Evolutionary conservation across 768 basidiomycete genomes (phyloP).

Genomic region (Agaricus bisporus): DNA sequence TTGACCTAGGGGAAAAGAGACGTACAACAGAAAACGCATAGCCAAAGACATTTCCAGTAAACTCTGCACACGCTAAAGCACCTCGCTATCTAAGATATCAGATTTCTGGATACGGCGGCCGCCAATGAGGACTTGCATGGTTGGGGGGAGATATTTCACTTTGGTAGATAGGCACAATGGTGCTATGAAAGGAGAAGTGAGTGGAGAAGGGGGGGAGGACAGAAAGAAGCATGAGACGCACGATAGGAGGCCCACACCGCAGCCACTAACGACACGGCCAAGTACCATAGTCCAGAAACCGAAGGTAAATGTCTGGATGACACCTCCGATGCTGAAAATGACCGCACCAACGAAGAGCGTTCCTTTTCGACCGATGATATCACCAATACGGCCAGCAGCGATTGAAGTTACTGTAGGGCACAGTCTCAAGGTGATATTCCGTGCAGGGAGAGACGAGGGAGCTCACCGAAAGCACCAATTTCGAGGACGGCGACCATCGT

Average conservation of each 20-base stretch:
- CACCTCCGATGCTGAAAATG: slow-evolving; percentile 73
- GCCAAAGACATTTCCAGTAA: slow-evolving; percentile 82
- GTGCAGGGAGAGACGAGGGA: not conserved
- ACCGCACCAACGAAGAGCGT: slow-evolving; percentile 71
- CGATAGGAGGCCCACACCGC: slow-evolving; percentile 77
- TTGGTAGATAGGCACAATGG: slow-evolving; percentile 85
- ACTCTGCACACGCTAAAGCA: slow-evolving; percentile 85
- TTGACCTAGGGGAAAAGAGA: not conserved
- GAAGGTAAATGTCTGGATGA: slow-evolving; percentile 64
- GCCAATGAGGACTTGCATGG: slow-evolving; percentile 43
- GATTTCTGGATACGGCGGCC: not conserved
- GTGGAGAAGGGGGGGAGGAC: not conserved
- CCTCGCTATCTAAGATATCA: slow-evolving; percentile 48
- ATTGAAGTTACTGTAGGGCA: slow-evolving; percentile 59
- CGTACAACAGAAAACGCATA: slow-evolving; percentile 72
- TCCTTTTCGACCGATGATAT: slow-evolving; percentile 66
- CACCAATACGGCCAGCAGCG: slow-evolving; percentile 73
- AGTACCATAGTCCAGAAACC: slow-evolving; percentile 69
- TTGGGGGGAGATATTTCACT: slow-evolving; percentile 87
- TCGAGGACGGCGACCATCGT: slow-evolving; percentile 91
- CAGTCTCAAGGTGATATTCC: not conserved
- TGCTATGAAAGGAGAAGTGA: slow-evolving; percentile 33
- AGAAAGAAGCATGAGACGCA: slow-evolving; percentile 26
- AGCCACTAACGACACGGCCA: slow-evolving; percentile 68
- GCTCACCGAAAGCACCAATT: slow-evolving; percentile 76